phyloP scores from a whole-genome alignment of 129 eudicot species.

The Arctium lappa region DNA sequence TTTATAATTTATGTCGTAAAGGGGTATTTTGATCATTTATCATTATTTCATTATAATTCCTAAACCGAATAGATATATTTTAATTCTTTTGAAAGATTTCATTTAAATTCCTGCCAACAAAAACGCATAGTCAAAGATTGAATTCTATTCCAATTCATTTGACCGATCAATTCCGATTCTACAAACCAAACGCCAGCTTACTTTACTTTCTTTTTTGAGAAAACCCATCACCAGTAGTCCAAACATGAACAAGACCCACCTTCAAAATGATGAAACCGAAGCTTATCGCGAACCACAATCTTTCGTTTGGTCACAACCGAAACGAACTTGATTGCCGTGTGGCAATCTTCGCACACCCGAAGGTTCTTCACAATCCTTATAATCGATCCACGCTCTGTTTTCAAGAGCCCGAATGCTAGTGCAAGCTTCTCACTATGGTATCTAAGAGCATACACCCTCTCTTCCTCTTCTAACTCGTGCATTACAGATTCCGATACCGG shows the following conservation, averaged over 20 bases:
- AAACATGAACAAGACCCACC: constrained; percentile 57
- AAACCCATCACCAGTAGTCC: constrained; percentile 52
- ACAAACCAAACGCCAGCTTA: too few species aligned
- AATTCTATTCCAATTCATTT: neutral
- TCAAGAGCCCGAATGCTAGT: constrained; percentile 55
- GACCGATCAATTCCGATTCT: neutral
- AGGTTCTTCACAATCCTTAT: constrained; percentile 63
- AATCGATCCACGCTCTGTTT: constrained; percentile 27
- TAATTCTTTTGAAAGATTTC: neutral
- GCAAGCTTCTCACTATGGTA: constrained; percentile 72
- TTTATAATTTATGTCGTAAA: too few species aligned
- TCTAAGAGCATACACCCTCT: constrained; percentile 52
- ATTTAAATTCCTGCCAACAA: too few species aligned
- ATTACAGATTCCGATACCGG: constrained; percentile 47
- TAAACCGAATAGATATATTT: neutral
- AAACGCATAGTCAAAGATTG: neutral
- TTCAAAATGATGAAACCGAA: constrained; percentile 67
- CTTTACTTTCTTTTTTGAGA: neutral
- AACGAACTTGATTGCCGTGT: constrained; percentile 49
- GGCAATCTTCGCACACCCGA: constrained; percentile 74
- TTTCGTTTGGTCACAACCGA: constrained; percentile 40
- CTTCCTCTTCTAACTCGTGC: constrained; percentile 74
- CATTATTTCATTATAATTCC: too few species aligned
- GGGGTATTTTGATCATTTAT: neutral
- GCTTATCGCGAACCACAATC: constrained; percentile 65